Evolutionary conservation across 495 filamentous ascomycete species (phyloP).

Genomic region (Polyplosphaeria fusca): DNA sequence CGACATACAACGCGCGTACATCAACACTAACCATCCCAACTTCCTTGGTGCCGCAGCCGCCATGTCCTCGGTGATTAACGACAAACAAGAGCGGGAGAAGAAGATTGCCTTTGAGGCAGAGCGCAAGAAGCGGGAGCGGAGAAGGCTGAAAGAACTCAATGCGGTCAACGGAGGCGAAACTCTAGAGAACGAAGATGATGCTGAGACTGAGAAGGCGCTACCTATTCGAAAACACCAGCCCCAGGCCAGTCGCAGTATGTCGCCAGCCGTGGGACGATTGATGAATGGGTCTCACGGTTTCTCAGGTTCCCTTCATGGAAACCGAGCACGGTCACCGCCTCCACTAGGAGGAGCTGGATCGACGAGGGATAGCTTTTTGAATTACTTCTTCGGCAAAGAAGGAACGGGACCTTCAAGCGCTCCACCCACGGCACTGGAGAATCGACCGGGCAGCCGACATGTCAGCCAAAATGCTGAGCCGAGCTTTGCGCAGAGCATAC

Average conservation of each 20-base stretch:
- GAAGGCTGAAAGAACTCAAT: constrained; percentile 75
- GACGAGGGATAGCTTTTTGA: constrained; percentile 83
- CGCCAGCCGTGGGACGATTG: constrained; percentile 68
- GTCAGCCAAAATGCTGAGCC: constrained; percentile 72
- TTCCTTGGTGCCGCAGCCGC: constrained; percentile 97
- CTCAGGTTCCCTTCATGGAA: constrained; percentile 64
- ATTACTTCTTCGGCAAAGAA: constrained; percentile 98
- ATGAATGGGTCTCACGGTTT: constrained; percentile 52
- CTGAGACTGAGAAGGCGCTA: constrained; percentile 44
- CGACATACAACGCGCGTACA: constrained; percentile 94
- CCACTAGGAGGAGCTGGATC: constrained; percentile 55
- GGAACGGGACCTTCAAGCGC: constrained; percentile 51
- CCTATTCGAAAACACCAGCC: constrained; percentile 57
- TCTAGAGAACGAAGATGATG: constrained; percentile 72
- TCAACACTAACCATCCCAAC: constrained; percentile 99
- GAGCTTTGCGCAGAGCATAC: constrained; percentile 77
- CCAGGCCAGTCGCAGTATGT: constrained; percentile 71
- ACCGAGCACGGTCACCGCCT: constrained; percentile 60
- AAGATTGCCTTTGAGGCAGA: constrained; percentile 77
- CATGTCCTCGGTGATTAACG: constrained; percentile 92
- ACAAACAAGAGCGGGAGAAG: constrained; percentile 88
- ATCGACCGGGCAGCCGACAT: constrained; percentile 56
- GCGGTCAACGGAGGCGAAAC: constrained; percentile 68
- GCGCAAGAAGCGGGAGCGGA: constrained; percentile 74
- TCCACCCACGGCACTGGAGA: constrained; percentile 42